Conservation (phyloP, 2,329 filamentous ascomycete species). For the Dothideomycetes sp. region DNA sequence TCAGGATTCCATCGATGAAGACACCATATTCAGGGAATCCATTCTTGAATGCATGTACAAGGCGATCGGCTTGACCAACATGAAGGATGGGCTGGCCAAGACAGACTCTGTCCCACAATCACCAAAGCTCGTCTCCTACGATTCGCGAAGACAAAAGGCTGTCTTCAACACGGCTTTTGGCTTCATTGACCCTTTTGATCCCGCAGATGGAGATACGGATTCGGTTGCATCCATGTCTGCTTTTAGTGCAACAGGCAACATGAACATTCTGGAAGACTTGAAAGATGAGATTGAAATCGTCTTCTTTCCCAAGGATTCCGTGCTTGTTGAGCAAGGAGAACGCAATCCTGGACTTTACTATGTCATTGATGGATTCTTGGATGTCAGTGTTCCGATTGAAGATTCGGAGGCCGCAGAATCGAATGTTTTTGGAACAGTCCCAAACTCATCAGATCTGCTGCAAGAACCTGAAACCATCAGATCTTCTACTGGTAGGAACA, state of each 20-base stretch:
- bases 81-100: slow-evolving; percentile 55
- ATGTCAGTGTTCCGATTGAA: slow-evolving; percentile 74
- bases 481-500: slow-evolving; percentile 2
- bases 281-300: slow-evolving; percentile 93
- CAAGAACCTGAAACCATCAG: slow-evolving; percentile 6
- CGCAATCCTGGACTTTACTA: slow-evolving; percentile 96
- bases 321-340: slow-evolving; percentile 92
- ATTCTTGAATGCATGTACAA: slow-evolving; percentile 95
- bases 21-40: slow-evolving; percentile 77
- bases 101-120: slow-evolving; percentile 74
- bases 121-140: slow-evolving; percentile 73
- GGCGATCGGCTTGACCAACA: slow-evolving; percentile 71
- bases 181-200: slow-evolving; percentile 77
- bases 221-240: slow-evolving; percentile 52
- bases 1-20: slow-evolving; percentile 78
- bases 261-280: slow-evolving; percentile 68
- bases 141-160: slow-evolving; percentile 69
- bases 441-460: slow-evolving; percentile 21
- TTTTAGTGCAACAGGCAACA: slow-evolving; percentile 47
- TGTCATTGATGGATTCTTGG: slow-evolving; percentile 91
- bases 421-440: slow-evolving; percentile 37
- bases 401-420: slow-evolving; percentile 42
- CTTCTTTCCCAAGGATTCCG: slow-evolving; percentile 88
- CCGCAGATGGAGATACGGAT: slow-evolving; percentile 76
- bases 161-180: slow-evolving; percentile 83